Evolutionary conservation across 345 rosid genomes (phyloP), one percentile per base, ranked within the genome.

Genomic region (Pugionium cornutum): DNA sequence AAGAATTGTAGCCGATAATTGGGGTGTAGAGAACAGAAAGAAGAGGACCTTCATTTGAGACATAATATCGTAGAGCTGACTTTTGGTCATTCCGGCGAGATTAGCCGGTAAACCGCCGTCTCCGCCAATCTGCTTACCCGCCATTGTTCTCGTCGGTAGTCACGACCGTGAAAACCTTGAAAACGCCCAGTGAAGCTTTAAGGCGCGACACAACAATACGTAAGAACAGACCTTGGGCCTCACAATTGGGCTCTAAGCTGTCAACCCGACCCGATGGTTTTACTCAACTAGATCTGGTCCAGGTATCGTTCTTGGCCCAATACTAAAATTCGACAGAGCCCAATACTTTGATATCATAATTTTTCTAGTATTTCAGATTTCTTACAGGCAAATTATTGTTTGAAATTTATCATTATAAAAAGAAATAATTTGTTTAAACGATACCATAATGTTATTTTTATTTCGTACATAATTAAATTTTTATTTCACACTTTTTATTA

Each of bases 21-120:
- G 37, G 28, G 2, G 11, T 51, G 5, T 3, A 35, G 29, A 36
- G 37, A 9, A 9, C 36, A 63, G 33, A 5, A 33, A 60, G 76
- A 54, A 33, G 39, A 5, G 40, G 51, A 57, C 92, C 95, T 88
- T 92, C 98, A 94, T 94, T 66, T 88, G 92, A 39, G 83, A 84
- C 99, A 90, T 85, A 32, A 94, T 94, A 7, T 88, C 97, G 64
- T 94, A 86, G 48, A 88, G 99, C 76, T 90, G 92, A 76, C 77
- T 90, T 83, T 90, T 94, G 1, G 97, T 88, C 96, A 90, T 86
- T 6, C 96, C 96, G 67, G 97, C 88, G 25, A 90, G 75, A 78
- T 78, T 86, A 68, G 80, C 79, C 60, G 95, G 74, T 37, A 85
- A 68, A 9, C 85, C 86, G 2, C 84, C 88, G 2, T 88, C 97